Base-by-base conservation (phyloP, 768 basidiomycete genomes). In the Lentinula edodes region DNA sequence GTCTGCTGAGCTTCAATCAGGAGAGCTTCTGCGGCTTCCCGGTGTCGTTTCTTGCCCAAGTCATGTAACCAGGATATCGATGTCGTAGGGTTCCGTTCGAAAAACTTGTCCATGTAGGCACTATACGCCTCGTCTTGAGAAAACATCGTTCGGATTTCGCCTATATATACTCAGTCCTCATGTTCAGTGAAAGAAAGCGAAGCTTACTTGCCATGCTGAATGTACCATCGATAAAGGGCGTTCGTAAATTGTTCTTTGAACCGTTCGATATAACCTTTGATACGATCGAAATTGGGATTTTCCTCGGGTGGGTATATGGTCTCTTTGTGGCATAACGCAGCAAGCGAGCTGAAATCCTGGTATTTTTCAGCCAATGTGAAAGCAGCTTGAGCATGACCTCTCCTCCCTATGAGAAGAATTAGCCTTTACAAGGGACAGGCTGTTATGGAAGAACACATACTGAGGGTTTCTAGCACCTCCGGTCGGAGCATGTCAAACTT, bases 191-290 rank as follows among this genome's bases (percentile, higher is more conserved):
- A 35, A 23, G n/a, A 23, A 51, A 9, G 12, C 5, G 52, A 15
- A 16, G 23, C 16, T 13, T 18, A 70, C 82, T 48, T 61, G 90
- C 93, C 91, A 65, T 95, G 88, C 65, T 93, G 90, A 54, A 96
- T 90, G 71, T 93, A 96, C 91, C 91, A 97, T 68, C 86, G 83
- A 69, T 91, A 95, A n/a, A 97, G 79, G 68, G 93, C 88, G n/a
- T 81, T 85, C 0, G 94, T 89, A 65, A 98, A 98, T 12, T 84
- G 85, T 38, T 93, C 87, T 54, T 88, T 84, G 74, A 89, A 96
- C 67, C 79, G 81, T 50, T 89, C 81, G 61, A 95, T 84, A 72
- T 94, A 97, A 5, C 72, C 70, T 66, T 87, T 82, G 16, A 94
- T 87, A 18, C 86, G 78, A 28, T 74, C 69, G 1, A 78, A 77